Base-by-base conservation (phyloP, 2,329 filamentous ascomycete genomes). In the Xylaria sp. region DNA sequence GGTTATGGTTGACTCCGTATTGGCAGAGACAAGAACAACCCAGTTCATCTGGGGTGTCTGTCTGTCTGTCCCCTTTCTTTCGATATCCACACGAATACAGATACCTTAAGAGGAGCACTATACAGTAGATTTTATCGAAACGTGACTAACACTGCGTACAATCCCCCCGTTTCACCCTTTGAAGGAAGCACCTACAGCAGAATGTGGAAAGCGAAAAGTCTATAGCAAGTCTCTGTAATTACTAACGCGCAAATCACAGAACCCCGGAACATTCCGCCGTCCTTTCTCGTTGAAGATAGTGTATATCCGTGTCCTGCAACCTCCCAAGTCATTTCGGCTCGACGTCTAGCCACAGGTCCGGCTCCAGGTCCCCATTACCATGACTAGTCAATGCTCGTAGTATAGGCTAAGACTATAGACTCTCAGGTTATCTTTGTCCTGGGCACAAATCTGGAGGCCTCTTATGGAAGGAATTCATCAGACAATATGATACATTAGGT, bases 1-100 rank as follows among this genome's bases (percentile, higher is more conserved):
- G 58, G 61, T 60, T 63, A 52, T 48, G 53, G 55, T 18, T 34
- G 56, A 20, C 50, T 60, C 65, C 65, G 65, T 60, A 28, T 67
- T 65, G 55, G 39, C 56, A 57, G 23, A 25, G 45, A 28, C 46
- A 36, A 15, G n/a, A 9, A 55, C 53, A 41, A 25, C 30, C 45
- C 45, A 46, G 30, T 32, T 45, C 25, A 36, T 45, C 48, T 55
- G 28, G 52, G 32, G 18, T 4, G 5, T 39, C 32, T n/a, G n/a
- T n/a, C n/a, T n/a, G n/a, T n/a, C n/a, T n/a, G 30, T 60, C 65
- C 56, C 65, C 65, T 63, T 67, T 66, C 53, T 41, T 46, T 41
- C 8, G 30, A 50, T 50, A 36, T 23, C 65, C 65, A 67, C 55
- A 50, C 60, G 20, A 41, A 67, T 64, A 32, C 56, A n/a, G n/a